Percentiles rank a stretch among this genome's conserved stretches.
phyloP scores from a whole-genome alignment of 805 yeast genomes.

The Brettanomyces nanus region DNA sequence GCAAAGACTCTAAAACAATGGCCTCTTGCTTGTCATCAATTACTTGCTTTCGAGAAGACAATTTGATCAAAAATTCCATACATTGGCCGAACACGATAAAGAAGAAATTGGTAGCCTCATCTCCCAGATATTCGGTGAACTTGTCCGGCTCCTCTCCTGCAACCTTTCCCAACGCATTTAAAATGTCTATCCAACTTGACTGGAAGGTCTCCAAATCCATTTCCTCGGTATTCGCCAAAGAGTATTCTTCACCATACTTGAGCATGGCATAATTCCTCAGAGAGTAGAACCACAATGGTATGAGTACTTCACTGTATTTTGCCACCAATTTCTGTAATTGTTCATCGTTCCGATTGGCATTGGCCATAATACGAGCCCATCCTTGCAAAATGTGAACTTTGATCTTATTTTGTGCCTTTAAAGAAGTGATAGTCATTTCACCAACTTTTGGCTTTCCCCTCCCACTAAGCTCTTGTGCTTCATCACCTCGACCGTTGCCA shows the following conservation, averaged over 20 bases:
- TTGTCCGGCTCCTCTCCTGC: constrained; percentile 41
- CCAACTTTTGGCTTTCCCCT: constrained; percentile 41
- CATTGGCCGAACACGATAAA: constrained; percentile 80
- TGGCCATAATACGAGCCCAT: constrained; percentile 49
- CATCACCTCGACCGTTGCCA: constrained; percentile 15
- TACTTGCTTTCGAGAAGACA: constrained; percentile 15
- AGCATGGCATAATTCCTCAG: constrained; percentile 67
- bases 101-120: constrained; percentile 57
- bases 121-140: constrained; percentile 41
- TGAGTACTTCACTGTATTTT: constrained; percentile 50
- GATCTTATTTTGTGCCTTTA: constrained; percentile 41
- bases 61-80: constrained; percentile 57
- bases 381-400: constrained; percentile 57
- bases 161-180: constrained; percentile 64
- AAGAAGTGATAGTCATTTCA: constrained; percentile 40
- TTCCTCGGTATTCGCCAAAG: constrained; percentile 32
- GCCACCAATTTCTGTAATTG: constrained; percentile 43
- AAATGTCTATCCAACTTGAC: constrained; percentile 66
- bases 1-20: constrained; percentile 41
- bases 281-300: constrained; percentile 73
- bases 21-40: constrained; percentile 18
- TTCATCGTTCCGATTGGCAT: constrained; percentile 25
- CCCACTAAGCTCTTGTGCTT: constrained; percentile 20
- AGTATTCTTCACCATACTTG: constrained; percentile 38
- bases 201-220: constrained; percentile 40